phyloP scores from a whole-genome alignment of 1,284 basidiomycete genomes.

The Ustilago hordei region DNA sequence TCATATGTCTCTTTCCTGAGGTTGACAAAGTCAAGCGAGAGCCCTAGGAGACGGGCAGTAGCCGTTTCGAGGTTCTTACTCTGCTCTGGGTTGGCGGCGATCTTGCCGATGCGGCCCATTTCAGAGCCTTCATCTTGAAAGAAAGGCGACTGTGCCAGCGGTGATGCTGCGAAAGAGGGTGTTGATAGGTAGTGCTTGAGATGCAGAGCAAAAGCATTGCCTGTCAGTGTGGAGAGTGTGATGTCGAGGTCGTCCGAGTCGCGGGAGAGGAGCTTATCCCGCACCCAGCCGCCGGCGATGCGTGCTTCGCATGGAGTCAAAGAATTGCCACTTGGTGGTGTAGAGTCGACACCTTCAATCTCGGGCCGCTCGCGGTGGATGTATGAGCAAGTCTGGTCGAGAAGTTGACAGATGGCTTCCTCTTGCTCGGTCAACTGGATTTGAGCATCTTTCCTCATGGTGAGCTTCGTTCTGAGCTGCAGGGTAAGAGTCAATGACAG shows the following conservation, averaged over 20 bases:
- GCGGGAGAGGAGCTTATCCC: slow-evolving; percentile 90
- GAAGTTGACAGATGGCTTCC: slow-evolving; percentile 57
- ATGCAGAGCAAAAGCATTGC: slow-evolving; percentile 85
- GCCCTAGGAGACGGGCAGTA: slow-evolving; percentile 83
- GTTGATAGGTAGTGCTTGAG: slow-evolving; percentile 79
- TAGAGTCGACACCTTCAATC: slow-evolving; percentile 40
- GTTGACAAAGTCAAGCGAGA: slow-evolving; percentile 95
- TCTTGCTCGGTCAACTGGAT: slow-evolving; percentile 52
- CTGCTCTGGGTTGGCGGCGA: slow-evolving; percentile 95
- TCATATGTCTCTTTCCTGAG: slow-evolving; percentile 90
- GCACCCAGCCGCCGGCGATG: slow-evolving; percentile 90
- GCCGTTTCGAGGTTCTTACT: slow-evolving; percentile 98
- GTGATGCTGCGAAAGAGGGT: slow-evolving; percentile 54
- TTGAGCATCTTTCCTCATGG: slow-evolving; percentile 32
- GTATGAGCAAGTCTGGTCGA: slow-evolving; percentile 61
- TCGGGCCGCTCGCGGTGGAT: slow-evolving; percentile 49
- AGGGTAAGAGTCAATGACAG: neutral
- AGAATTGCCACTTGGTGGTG: slow-evolving; percentile 36
- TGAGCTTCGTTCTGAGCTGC: slow-evolving; percentile 11
- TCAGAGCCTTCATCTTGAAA: slow-evolving; percentile 35
- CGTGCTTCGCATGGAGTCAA: slow-evolving; percentile 50
- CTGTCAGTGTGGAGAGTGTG: slow-evolving; percentile 86
- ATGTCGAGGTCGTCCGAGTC: slow-evolving; percentile 94
- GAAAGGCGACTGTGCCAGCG: slow-evolving; percentile 72
- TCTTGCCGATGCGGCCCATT: slow-evolving; percentile 75